These are phyloP conservation scores for Fusarium sp. DNA, from an alignment of 2,329 filamentous ascomycete species.

Conservation along the genomic window DNA sequence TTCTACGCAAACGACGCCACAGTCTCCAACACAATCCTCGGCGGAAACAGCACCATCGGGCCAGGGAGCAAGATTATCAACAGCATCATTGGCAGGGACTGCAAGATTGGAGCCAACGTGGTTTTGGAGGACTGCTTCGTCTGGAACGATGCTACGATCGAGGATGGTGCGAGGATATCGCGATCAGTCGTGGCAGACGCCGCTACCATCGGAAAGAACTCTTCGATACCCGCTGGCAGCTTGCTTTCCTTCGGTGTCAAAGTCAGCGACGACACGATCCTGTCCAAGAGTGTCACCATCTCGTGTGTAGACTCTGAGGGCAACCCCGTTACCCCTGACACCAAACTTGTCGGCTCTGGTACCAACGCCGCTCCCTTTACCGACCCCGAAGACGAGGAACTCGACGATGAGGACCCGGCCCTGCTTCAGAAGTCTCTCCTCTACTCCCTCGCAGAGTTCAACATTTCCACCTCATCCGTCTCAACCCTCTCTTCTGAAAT, in stretches of 20 bases:
- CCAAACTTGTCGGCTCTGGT: constrained; percentile 59
- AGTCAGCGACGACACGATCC: constrained; percentile 71
- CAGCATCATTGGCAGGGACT: constrained; percentile 85
- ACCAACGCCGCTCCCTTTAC: constrained; percentile 64
- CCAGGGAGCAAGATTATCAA: constrained; percentile 76
- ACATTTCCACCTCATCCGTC: constrained; percentile 66
- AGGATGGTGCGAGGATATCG: constrained; percentile 77
- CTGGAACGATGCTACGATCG: constrained; percentile 86
- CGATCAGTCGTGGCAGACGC: constrained; percentile 82
- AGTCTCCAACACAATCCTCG: constrained; percentile 79
- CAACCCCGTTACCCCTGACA: constrained; percentile 54
- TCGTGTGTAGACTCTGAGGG: constrained; percentile 53
- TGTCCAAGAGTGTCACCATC: constrained; percentile 52
- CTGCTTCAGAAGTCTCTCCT: constrained; percentile 67
- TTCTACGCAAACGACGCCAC: constrained; percentile 78
- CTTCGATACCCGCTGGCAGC: constrained; percentile 76
- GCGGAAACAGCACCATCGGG: constrained; percentile 80
- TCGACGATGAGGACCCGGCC: constrained; percentile 62
- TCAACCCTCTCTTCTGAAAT: constrained; percentile 74
- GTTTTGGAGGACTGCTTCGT: constrained; percentile 83
- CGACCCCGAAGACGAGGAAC: constrained; percentile 61
- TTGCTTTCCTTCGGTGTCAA: constrained; percentile 84
- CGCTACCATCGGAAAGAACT: constrained; percentile 77
- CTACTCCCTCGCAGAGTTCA: constrained; percentile 65
- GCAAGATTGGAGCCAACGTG: constrained; percentile 88